These are phyloP conservation scores for Colletotrichum filicis DNA, from an alignment of 2,329 filamentous ascomycete genomes.

Conservation along the genomic window DNA sequence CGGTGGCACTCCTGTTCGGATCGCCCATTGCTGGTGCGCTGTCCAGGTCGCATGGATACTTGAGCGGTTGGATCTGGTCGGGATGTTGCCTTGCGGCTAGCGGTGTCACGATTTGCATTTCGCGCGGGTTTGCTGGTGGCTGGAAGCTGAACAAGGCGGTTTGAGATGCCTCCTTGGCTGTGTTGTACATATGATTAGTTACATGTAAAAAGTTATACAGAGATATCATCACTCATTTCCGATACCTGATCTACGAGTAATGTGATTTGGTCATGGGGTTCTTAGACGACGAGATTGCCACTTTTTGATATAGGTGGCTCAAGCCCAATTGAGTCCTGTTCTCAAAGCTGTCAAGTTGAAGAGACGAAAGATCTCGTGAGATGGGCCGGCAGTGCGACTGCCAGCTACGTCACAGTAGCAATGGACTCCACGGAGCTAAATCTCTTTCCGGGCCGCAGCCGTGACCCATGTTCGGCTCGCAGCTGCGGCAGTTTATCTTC, in stretches of 20 bases:
- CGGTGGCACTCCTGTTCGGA: slow-evolving; percentile 43
- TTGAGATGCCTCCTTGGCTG: background rate
- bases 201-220: background rate
- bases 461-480: background rate
- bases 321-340: background rate
- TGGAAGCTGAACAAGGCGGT: slow-evolving; percentile 25
- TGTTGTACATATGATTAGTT: background rate
- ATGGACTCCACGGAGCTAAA: background rate
- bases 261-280: background rate
- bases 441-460: slow-evolving; percentile 19
- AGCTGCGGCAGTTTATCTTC: background rate
- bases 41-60: slow-evolving; percentile 28
- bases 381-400: background rate
- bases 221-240: background rate
- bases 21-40: slow-evolving; percentile 45
- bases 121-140: slow-evolving; percentile 18
- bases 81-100: slow-evolving; percentile 29
- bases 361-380: background rate
- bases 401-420: background rate
- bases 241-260: background rate
- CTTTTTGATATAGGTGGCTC: background rate
- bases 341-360: background rate
- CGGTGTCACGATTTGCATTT: background rate
- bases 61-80: slow-evolving; percentile 33
- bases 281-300: background rate